Evolutionary conservation across 148 eudicot genomes (phyloP).

Genomic region (Chenopodium quinoa): DNA sequence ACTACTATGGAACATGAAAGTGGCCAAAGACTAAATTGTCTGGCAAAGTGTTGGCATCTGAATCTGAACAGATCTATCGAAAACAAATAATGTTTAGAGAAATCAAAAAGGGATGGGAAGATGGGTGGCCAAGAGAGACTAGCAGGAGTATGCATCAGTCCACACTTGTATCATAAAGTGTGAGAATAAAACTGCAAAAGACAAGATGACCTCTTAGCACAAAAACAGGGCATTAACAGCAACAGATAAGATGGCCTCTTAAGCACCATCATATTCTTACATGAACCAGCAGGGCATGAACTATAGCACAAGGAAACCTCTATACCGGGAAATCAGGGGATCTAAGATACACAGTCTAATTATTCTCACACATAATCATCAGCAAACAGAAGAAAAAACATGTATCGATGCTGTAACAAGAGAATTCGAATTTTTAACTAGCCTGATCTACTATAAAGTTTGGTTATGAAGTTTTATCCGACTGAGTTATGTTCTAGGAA

Average conservation of each 20-base stretch:
- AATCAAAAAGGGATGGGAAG: neutral
- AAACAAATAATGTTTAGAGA: neutral
- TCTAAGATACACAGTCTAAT: neutral
- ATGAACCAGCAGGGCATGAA: too few relatives aligned
- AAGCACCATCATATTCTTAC: neutral
- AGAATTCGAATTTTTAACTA: neutral
- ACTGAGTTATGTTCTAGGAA: too few relatives aligned
- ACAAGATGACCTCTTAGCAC: neutral
- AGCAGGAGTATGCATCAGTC: neutral
- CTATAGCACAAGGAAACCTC: neutral
- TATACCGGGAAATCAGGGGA: neutral
- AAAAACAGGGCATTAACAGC: neutral
- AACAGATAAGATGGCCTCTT: neutral
- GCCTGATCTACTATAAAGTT: neutral
- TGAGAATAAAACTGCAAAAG: neutral
- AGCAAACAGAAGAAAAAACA: neutral
- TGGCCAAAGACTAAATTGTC: conserved; percentile 11
- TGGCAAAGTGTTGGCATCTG: conserved; percentile 9
- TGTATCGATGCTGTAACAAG: neutral
- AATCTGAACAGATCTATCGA: neutral
- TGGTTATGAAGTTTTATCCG: neutral
- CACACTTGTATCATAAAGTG: neutral
- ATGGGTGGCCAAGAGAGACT: neutral
- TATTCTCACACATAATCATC: neutral
- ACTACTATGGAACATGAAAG: neutral